These are phyloP conservation scores for Vanrija sp. DNA, from an alignment of 1,284 basidiomycete species.

Conservation along the genomic window DNA sequence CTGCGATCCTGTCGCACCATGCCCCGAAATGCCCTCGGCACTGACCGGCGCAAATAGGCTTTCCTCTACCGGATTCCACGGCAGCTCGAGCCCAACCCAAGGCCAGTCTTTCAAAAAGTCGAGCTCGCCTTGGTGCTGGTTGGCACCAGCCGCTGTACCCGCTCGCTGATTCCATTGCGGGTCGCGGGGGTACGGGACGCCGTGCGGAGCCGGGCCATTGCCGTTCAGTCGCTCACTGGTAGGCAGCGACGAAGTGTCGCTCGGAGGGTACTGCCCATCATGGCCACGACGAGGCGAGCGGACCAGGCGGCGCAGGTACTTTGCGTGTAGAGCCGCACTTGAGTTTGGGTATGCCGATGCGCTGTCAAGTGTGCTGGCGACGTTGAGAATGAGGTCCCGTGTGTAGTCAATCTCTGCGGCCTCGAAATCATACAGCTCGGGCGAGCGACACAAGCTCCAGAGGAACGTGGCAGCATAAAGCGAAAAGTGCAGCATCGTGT, in stretches of 20 bases:
- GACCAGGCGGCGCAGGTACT: conserved; percentile 28
- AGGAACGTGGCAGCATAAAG: conserved; percentile 38
- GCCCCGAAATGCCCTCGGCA: too few relatives aligned
- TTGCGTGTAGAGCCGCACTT: conserved; percentile 33
- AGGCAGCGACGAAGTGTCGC: not conserved
- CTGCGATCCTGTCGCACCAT: too few relatives aligned
- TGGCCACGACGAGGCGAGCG: conserved; percentile 8
- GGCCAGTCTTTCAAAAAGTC: conserved; percentile 29
- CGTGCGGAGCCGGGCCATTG: not conserved
- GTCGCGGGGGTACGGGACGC: not conserved
- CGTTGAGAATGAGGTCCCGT: conserved; percentile 31
- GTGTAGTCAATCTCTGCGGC: conserved; percentile 32
- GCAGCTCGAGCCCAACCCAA: conserved; percentile 25
- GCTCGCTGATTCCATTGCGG: not conserved
- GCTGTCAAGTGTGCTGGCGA: conserved; percentile 25
- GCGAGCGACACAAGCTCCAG: conserved; percentile 25
- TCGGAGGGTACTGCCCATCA: not conserved
- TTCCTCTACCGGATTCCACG: conserved; percentile 16
- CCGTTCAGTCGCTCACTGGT: not conserved
- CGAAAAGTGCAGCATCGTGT: conserved; percentile 40
- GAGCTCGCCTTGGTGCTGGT: conserved; percentile 16
- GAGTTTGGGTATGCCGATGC: conserved; percentile 30
- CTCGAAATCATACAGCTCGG: conserved; percentile 33
- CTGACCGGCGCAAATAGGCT: not conserved
- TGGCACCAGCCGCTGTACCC: not conserved